Percentiles rank a stretch among this genome's conserved stretches.
These are phyloP conservation scores for Phytopythium helicoides DNA, from an alignment of 352 stramenopile species.

Conservation along the genomic window DNA sequence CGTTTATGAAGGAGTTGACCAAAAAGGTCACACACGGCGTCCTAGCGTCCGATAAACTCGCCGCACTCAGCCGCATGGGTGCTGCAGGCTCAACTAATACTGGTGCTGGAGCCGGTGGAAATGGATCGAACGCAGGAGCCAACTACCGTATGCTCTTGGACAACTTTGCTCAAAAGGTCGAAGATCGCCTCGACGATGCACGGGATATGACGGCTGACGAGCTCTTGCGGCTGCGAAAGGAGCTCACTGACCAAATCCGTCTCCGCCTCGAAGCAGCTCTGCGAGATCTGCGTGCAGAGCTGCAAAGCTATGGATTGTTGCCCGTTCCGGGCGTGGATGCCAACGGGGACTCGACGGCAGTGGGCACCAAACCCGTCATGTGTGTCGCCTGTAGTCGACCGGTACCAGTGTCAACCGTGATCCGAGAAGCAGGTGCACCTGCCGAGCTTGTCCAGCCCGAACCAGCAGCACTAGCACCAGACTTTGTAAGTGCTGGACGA, in stretches of 20 bases:
- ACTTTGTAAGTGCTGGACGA: constrained; percentile 16
- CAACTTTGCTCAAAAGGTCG: constrained; percentile 73
- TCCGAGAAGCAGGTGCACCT: constrained; percentile 52
- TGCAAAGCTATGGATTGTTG: constrained; percentile 37
- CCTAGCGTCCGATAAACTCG: constrained; percentile 44
- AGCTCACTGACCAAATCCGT: constrained; percentile 67
- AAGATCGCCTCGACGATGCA: constrained; percentile 62
- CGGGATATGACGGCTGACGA: constrained; percentile 63
- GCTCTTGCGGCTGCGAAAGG: constrained; percentile 53
- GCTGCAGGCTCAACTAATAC: constrained; percentile 6
- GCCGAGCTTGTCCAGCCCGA: constrained; percentile 27
- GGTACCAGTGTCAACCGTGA: constrained; percentile 52
- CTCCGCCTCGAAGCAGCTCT: constrained; percentile 49
- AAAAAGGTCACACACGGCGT: constrained; percentile 71
- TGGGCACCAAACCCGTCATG: constrained; percentile 81
- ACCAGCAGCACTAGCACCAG: constrained; percentile 15
- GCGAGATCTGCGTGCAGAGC: constrained; percentile 59
- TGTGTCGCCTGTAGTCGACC: constrained; percentile 79
- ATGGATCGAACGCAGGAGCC: constrained; percentile 43
- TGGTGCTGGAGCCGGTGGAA: constrained; percentile 7
- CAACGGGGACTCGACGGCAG: constrained; percentile 64
- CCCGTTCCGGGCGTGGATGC: constrained; percentile 12
- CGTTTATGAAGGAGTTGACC: constrained; percentile 68
- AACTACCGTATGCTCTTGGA: constrained; percentile 72
- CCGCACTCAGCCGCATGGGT: constrained; percentile 2